A percentile compares a stretch with the other conserved stretches of the same genome.
Evolutionary conservation across 495 filamentous ascomycete genomes (phyloP).

Genomic region (Lophiotrema nucula): DNA sequence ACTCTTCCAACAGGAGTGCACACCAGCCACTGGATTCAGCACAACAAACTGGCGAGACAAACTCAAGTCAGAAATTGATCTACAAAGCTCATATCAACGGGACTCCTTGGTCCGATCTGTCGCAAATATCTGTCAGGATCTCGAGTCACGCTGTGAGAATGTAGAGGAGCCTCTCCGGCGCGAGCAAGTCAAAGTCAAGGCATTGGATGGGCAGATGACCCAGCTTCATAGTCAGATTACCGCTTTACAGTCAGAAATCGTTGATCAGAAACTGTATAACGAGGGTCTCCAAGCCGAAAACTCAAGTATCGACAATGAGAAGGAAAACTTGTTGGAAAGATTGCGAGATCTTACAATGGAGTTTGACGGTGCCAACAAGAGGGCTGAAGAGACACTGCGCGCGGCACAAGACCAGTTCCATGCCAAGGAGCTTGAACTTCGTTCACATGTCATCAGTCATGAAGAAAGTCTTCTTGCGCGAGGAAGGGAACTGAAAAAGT

Average conservation of each 20-base stretch:
- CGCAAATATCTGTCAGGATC: conserved; percentile 53
- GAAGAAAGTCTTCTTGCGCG: conserved; percentile 16
- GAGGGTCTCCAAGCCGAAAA: conserved; percentile 34
- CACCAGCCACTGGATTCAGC: conserved; percentile 1
- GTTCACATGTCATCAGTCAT: conserved; percentile 4
- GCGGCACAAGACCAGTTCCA: conserved; percentile 16
- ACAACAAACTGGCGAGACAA: conserved; percentile 25
- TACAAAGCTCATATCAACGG: conserved; percentile 42
- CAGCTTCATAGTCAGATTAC: conserved; percentile 16
- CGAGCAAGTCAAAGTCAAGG: conserved; percentile 45
- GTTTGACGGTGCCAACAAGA: conserved; percentile 17
- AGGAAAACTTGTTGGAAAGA: conserved; percentile 11
- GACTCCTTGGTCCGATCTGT: conserved; percentile 49
- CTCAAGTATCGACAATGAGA: conserved; percentile 8
- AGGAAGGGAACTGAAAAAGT: conserved; percentile 8
- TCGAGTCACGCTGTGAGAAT: conserved; percentile 55
- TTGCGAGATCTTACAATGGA: conserved; percentile 14
- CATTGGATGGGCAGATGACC: conserved; percentile 32
- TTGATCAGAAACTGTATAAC: conserved; percentile 18
- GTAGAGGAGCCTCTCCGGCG: conserved; percentile 53
- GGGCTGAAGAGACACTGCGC: conserved; percentile 10
- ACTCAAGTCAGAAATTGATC: conserved; percentile 35
- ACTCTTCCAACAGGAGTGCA: conserved; percentile 27
- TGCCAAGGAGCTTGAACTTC: conserved; percentile 11
- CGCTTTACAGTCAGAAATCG: conserved; percentile 26